phyloP scores from a whole-genome alignment of 2,329 filamentous ascomycete genomes.

The Diaporthe citriasiana region DNA sequence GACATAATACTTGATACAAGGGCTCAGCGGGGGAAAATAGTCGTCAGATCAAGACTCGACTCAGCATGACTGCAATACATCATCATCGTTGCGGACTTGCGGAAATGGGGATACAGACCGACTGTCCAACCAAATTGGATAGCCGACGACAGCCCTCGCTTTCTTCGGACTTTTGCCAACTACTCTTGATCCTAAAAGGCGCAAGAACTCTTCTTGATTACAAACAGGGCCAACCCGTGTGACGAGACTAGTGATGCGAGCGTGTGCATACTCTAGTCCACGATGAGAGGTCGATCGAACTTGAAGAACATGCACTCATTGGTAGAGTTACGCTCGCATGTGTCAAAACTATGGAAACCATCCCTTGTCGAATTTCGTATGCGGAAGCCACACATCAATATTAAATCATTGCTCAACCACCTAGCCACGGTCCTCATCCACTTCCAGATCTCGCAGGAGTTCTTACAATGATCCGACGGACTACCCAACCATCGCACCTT shows the following conservation, averaged over 20 bases:
- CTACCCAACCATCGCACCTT: background rate
- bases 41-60: conserved; percentile 8
- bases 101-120: background rate
- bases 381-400: background rate
- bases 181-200: background rate
- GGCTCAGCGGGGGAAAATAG: background rate
- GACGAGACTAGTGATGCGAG: background rate
- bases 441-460: background rate
- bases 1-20: background rate
- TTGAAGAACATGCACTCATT: background rate
- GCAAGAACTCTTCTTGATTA: background rate
- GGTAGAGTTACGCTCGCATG: background rate
- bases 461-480: background rate
- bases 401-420: background rate
- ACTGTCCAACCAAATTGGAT: background rate
- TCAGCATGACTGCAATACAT: background rate
- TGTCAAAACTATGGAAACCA: background rate
- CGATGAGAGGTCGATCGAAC: background rate
- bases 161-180: conserved; percentile 10
- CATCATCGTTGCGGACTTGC: background rate
- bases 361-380: background rate
- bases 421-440: background rate
- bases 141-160: background rate
- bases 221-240: background rate
- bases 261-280: background rate